Evolutionary conservation across 805 yeast species (phyloP).

Genomic region (Metschnikowia aberdeeniae): DNA sequence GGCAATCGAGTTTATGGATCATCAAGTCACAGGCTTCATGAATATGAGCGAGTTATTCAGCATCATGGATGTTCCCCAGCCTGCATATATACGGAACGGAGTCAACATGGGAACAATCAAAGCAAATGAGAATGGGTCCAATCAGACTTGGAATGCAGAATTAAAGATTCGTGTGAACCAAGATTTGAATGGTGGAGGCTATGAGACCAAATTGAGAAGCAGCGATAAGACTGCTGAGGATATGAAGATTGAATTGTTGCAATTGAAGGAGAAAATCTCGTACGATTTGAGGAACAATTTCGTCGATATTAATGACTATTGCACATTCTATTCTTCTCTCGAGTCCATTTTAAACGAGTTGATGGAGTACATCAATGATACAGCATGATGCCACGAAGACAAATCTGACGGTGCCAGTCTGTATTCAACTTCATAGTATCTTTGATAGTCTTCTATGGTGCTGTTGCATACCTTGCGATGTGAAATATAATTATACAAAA

Average conservation of each 20-base stretch:
- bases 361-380: constrained; percentile 32
- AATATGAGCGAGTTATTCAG: constrained; percentile 40
- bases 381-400: not conserved
- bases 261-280: constrained; percentile 35
- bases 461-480: not conserved
- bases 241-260: constrained; percentile 26
- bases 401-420: not conserved
- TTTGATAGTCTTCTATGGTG: not conserved
- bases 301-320: constrained; percentile 42
- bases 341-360: constrained; percentile 38
- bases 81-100: constrained; percentile 18
- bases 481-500: not conserved
- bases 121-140: constrained; percentile 4
- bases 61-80: constrained; percentile 43
- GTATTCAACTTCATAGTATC: not conserved
- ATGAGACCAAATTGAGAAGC: not conserved
- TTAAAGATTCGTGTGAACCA: not conserved
- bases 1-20: constrained; percentile 34
- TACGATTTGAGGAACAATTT: constrained; percentile 41
- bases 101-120: constrained; percentile 11
- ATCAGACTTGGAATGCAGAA: not conserved
- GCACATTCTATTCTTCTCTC: constrained; percentile 40
- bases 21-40: constrained; percentile 36
- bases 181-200: not conserved
- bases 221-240: constrained; percentile 9